A percentile compares a stretch with the other conserved stretches of the same genome.
These are phyloP conservation scores for Dioscorea zingiberensis DNA, from an alignment of 106 monocot genomes.

Conservation along the genomic window DNA sequence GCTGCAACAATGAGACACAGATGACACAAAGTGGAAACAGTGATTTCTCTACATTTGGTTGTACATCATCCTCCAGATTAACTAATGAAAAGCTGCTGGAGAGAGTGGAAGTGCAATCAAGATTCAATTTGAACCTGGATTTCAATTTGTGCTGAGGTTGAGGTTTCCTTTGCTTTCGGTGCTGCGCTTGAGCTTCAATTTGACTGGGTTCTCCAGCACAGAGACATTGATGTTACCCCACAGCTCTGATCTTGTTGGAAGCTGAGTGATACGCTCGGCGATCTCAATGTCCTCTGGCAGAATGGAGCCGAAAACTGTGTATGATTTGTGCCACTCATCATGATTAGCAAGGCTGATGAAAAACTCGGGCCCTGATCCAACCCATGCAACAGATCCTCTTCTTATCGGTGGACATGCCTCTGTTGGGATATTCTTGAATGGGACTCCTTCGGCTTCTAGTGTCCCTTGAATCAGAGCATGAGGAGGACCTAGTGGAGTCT, in stretches of 20 bases:
- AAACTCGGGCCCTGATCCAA: conserved; percentile 89
- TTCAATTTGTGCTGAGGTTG: conserved; percentile 1
- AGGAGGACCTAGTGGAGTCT: conserved; percentile 82
- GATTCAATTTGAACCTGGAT: not conserved
- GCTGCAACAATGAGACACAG: too few species aligned
- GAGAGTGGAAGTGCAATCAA: not conserved
- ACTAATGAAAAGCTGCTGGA: too few species aligned
- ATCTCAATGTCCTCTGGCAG: conserved; percentile 71
- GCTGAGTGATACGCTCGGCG: conserved; percentile 66
- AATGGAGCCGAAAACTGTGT: conserved; percentile 75
- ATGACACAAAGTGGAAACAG: too few species aligned
- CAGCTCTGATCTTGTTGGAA: conserved; percentile 57
- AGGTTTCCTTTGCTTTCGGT: conserved; percentile 13
- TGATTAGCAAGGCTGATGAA: conserved; percentile 96
- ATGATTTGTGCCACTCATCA: conserved; percentile 63
- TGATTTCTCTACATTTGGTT: too few species aligned
- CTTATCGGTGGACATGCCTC: conserved; percentile 56
- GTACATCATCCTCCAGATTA: too few species aligned
- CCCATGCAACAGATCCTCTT: conserved; percentile 92
- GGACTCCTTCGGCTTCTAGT: conserved; percentile 68
- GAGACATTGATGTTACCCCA: conserved; percentile 68
- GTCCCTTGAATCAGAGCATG: conserved; percentile 92
- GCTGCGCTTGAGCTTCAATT: conserved; percentile 38
- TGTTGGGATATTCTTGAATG: conserved; percentile 43
- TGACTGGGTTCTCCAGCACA: conserved; percentile 54